Evolutionary conservation across 1,284 basidiomycete species (phyloP).

Genomic region (Pyrrhoderma lamaoense): DNA sequence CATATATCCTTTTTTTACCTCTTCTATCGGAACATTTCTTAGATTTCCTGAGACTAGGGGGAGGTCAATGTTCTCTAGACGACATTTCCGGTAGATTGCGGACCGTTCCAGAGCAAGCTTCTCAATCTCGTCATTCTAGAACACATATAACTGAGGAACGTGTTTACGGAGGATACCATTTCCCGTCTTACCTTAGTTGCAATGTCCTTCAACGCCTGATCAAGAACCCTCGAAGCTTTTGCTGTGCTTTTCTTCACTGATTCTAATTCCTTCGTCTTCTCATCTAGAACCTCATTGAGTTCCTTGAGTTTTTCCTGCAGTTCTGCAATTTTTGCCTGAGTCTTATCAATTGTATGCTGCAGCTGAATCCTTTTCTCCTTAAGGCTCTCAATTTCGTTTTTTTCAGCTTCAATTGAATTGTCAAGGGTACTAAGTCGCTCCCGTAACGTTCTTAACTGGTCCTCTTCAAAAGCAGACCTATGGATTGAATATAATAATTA

Average conservation of each 20-base stretch:
- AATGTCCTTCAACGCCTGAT: conserved; percentile 88
- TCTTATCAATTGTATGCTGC: conserved; percentile 57
- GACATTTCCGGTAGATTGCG: conserved; percentile 83
- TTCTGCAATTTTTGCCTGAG: conserved; percentile 51
- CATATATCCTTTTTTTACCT: conserved; percentile 42
- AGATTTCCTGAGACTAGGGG: conserved; percentile 75
- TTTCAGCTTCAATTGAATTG: conserved; percentile 48
- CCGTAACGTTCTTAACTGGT: conserved; percentile 57
- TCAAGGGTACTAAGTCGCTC: conserved; percentile 59
- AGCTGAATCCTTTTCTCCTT: conserved; percentile 52
- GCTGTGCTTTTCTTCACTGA: conserved; percentile 65
- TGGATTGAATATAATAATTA: not conserved
- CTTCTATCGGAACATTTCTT: conserved; percentile 89
- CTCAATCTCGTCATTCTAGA: conserved; percentile 90
- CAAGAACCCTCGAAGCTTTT: conserved; percentile 71
- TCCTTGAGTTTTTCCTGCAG: conserved; percentile 56
- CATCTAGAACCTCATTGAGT: conserved; percentile 59
- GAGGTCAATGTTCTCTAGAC: conserved; percentile 87
- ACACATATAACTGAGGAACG: conserved; percentile 14
- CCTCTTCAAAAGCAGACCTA: conserved; percentile 74
- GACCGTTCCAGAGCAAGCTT: conserved; percentile 83
- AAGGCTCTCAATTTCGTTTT: conserved; percentile 48
- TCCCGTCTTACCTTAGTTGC: conserved; percentile 51
- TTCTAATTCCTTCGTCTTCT: conserved; percentile 67
- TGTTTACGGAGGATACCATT: conserved; percentile 1